Evolutionary conservation across 2,329 filamentous ascomycete genomes (phyloP).

Genomic region (Hymenoscyphus fructigenus): DNA sequence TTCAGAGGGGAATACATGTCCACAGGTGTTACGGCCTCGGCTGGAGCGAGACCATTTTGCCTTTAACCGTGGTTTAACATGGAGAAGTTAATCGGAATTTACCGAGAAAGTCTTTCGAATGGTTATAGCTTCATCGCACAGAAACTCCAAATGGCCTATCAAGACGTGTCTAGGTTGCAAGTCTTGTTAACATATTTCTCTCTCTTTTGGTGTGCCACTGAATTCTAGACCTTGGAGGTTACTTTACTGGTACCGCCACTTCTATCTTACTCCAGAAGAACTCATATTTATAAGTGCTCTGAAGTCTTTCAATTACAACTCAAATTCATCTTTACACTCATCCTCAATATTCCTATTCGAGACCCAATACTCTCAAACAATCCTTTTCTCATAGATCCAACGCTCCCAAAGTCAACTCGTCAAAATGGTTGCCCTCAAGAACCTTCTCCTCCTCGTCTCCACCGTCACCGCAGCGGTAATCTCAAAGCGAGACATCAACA

Average conservation of each 20-base stretch:
- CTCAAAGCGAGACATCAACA: background rate
- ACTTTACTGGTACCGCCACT: background rate
- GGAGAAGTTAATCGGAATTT: background rate
- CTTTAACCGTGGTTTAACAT: background rate
- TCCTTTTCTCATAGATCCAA: background rate
- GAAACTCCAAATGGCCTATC: background rate
- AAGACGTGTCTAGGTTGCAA: background rate
- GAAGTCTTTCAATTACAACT: background rate
- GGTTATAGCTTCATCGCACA: background rate
- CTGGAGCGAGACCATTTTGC: background rate
- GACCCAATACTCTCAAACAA: too few species aligned
- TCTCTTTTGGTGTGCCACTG: background rate
- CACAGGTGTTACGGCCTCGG: background rate
- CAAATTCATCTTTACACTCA: background rate
- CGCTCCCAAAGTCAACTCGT: background rate
- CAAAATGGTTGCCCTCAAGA: background rate
- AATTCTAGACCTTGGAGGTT: background rate
- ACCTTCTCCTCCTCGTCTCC: background rate
- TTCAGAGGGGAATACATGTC: background rate
- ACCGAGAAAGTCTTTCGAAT: background rate
- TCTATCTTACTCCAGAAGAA: background rate
- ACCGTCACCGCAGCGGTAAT: background rate
- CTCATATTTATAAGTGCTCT: background rate
- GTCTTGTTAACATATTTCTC: background rate
- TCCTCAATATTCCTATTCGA: background rate